phyloP scores from a whole-genome alignment of 139 green algal genomes.

The Trebouxia sp. region DNA sequence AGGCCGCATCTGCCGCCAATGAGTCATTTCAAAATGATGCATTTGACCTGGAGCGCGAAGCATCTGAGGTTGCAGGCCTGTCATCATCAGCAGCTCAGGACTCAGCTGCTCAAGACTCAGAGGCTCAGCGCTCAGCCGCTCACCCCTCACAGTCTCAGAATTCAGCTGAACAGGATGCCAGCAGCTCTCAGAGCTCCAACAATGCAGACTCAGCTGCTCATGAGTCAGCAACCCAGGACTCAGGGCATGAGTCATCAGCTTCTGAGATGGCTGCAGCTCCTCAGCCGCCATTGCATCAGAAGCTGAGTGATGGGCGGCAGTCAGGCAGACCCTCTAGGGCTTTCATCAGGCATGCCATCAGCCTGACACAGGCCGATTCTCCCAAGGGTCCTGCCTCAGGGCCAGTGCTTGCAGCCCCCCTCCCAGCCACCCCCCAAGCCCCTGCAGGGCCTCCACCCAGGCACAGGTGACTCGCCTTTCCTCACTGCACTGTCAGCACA shows the following conservation, averaged over 20 bases:
- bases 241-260: not conserved
- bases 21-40: not conserved
- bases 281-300: not conserved
- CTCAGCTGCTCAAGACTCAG: not conserved
- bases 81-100: not conserved
- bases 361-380: not conserved
- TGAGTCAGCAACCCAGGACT: not conserved
- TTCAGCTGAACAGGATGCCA: not conserved
- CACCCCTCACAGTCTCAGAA: not conserved
- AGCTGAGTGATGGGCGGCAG: not conserved
- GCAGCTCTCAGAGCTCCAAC: too few species aligned
- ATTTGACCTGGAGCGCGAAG: not conserved
- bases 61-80: not conserved
- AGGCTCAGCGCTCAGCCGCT: not conserved
- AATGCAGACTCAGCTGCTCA: not conserved
- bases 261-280: not conserved
- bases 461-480: too few species aligned
- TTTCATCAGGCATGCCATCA: conserved; percentile 21
- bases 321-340: conserved; percentile 19
- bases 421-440: not conserved
- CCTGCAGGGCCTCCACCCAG: not conserved
- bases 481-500: too few species aligned
- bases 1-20: not conserved
- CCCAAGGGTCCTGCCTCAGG: not conserved
- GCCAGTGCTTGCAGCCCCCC: not conserved